Base-by-base conservation (phyloP, 2,329 filamentous ascomycete species). In the Alternaria angustiovoidea region DNA sequence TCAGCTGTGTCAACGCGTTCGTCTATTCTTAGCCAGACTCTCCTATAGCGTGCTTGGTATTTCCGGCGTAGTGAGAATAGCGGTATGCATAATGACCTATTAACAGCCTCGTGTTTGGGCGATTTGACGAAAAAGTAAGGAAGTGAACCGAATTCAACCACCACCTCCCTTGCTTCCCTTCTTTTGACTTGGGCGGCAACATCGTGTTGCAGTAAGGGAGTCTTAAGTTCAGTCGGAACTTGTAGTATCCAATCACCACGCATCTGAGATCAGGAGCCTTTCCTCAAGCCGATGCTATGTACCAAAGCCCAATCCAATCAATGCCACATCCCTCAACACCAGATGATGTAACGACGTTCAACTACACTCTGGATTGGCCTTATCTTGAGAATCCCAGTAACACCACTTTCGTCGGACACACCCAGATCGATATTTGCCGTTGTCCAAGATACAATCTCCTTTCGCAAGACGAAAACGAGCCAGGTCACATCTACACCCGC, bases 301-400 rank as follows among this genome's bases (percentile, higher is more conserved):
- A 26, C 44, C 59, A 16, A 59, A 30, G 47, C 70, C 20, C 60
- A 58, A 39, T 42, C 51, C 48, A 44, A 63, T 30, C 72, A 72
- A 54, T 55, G 60, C 43, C 64, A 70, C 47, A 60, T 71, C 20
- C 62, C n/a, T 64, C 65, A 22, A 70, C 76, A 55, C 78, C 77
- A 6, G 69, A 78, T 52, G 74, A 78, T 11, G 56, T 76, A 5
- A 73, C 70, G 18, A 71, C 71, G 2, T 66, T 83, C 38, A 78
- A 76, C 54, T 77, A 77, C 75, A 54, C 58, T 7, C 64, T 75
- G 16, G 47, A 59, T 18, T 76, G 73, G 70, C 66, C 69, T 5
- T 63, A 69, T 56, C 63, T 78, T 5, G 65, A 74, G 4, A 69
- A 73, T 36, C 74, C 75, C 1, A 71, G 67, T 60, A 74, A 74